Evolutionary conservation across 257 asterid genomes (phyloP).

Genomic region (Lycium barbarum): DNA sequence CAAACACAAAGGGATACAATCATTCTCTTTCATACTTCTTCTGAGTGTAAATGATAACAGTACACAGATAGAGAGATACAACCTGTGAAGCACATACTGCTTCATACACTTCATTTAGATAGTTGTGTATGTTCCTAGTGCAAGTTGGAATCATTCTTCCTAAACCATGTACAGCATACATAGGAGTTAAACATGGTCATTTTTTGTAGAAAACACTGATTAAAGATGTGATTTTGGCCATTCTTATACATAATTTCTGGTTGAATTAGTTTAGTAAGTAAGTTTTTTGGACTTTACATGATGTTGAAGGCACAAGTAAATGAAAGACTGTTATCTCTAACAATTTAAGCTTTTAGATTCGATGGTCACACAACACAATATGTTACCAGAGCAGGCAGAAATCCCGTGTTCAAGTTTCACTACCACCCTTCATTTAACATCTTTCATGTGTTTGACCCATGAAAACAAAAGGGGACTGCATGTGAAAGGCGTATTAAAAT

Average conservation of each 20-base stretch:
- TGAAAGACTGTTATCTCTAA: background rate
- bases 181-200: background rate
- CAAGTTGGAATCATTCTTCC: background rate
- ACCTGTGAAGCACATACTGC: background rate
- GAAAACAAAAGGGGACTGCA: background rate
- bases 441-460: background rate
- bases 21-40: conserved; percentile 27
- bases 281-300: background rate
- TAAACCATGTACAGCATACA: conserved; percentile 10
- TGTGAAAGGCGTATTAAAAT: background rate
- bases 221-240: background rate
- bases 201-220: background rate
- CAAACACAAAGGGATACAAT: background rate
- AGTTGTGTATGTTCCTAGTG: conserved; percentile 1
- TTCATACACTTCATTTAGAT: background rate
- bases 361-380: background rate
- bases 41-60: conserved; percentile 1
- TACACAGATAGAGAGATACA: background rate
- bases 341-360: background rate
- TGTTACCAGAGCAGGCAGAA: background rate
- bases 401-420: conserved; percentile 12
- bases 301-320: background rate
- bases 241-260: background rate
- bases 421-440: background rate
- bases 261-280: background rate